phyloP scores from a whole-genome alignment of 208 protist species.

The Wallacemonas collosoma region DNA sequence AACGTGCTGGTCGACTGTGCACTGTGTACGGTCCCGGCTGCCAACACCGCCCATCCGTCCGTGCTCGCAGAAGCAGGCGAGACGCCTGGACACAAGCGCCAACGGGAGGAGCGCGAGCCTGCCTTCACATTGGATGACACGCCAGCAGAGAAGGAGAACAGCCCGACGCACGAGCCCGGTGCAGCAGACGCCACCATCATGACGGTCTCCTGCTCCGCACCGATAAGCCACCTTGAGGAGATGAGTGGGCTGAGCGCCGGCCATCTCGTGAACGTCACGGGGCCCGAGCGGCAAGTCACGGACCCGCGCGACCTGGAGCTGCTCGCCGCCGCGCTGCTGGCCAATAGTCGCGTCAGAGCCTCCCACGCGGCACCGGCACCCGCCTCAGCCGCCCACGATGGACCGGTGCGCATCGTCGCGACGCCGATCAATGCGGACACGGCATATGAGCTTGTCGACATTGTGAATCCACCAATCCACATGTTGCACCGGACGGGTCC shows the following conservation, averaged over 20 bases:
- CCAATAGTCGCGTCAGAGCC: background rate
- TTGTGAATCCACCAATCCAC: conserved; percentile 73
- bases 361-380: background rate
- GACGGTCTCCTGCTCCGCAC: conserved; percentile 35
- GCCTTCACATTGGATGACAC: background rate
- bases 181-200: conserved; percentile 8
- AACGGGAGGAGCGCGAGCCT: conserved; percentile 8
- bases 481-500: conserved; percentile 30
- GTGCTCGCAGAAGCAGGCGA: background rate
- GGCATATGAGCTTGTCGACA: conserved; percentile 59
- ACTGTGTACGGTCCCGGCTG: conserved; percentile 14
- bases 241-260: conserved; percentile 53
- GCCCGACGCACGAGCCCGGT: conserved; percentile 20
- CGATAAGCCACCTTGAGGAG: conserved; percentile 57
- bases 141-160: no score
- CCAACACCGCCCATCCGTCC: background rate
- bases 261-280: conserved; percentile 66
- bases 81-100: conserved; percentile 1
- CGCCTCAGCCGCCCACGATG: no score
- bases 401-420: conserved; percentile 31
- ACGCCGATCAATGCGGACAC: conserved; percentile 54
- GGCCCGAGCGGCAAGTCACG: conserved; percentile 59
- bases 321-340: conserved; percentile 38
- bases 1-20: conserved; percentile 62
- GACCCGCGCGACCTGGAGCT: conserved; percentile 57